These are phyloP conservation scores for Dichotomopilus funicola DNA, from an alignment of 2,329 filamentous ascomycete species.

Conservation along the genomic window DNA sequence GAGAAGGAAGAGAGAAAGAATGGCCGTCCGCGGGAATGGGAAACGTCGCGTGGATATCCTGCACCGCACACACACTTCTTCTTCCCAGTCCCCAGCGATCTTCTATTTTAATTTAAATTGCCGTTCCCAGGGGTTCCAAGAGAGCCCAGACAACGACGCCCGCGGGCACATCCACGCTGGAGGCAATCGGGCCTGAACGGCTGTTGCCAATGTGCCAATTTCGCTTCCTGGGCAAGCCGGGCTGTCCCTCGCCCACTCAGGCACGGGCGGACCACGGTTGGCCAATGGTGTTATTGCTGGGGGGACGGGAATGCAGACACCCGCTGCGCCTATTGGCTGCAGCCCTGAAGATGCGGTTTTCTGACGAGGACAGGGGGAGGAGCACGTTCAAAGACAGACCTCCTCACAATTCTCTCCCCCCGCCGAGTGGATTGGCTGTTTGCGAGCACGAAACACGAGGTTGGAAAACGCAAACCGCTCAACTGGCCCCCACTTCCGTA, in stretches of 20 bases:
- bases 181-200: not conserved
- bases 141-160: conserved; percentile 1
- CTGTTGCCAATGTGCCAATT: conserved; percentile 11
- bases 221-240: conserved; percentile 17
- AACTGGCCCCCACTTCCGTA: too few species aligned
- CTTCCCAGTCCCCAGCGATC: not conserved
- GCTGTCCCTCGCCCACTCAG: conserved; percentile 3
- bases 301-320: conserved; percentile 8
- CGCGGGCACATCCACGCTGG: not conserved
- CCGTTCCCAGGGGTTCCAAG: conserved; percentile 1
- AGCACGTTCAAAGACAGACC: not conserved
- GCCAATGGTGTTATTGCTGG: conserved; percentile 1
- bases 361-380: not conserved
- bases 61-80: not conserved
- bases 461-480: too few species aligned
- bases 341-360: not conserved
- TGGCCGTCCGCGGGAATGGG: conserved; percentile 6
- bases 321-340: conserved; percentile 5
- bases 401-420: too few species aligned
- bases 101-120: conserved; percentile 16
- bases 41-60: conserved; percentile 11
- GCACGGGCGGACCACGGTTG: conserved; percentile 2
- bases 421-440: too few species aligned
- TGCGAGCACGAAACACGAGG: too few species aligned
- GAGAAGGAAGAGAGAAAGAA: not conserved